A percentile compares a stretch with the other conserved stretches of the same genome.
These are phyloP conservation scores for Hydnomerulius pinastri DNA, from an alignment of 768 basidiomycete genomes.

Conservation along the genomic window DNA sequence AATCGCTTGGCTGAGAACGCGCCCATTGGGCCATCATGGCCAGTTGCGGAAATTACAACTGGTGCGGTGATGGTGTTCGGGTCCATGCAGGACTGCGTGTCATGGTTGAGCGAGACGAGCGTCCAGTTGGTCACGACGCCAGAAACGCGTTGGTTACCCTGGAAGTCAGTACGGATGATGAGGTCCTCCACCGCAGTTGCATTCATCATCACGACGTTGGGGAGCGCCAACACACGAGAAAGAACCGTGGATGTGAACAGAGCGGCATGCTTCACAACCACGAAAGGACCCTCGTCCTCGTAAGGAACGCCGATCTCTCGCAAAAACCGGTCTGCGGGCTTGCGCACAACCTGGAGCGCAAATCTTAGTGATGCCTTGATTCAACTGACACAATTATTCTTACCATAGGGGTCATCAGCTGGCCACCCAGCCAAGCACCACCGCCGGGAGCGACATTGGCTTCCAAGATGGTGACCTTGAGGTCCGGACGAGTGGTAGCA, in stretches of 20 bases:
- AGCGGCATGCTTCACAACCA: slow-evolving; percentile 82
- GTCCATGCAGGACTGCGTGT: slow-evolving; percentile 78
- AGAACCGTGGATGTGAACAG: slow-evolving; percentile 79
- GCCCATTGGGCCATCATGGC: slow-evolving; percentile 80
- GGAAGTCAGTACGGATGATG: slow-evolving; percentile 58
- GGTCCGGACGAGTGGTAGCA: slow-evolving; percentile 64
- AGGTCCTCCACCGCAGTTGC: slow-evolving; percentile 83
- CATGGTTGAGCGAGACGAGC: slow-evolving; percentile 58
- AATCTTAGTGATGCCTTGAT: neutral
- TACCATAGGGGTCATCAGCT: slow-evolving; percentile 81
- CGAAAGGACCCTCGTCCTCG: slow-evolving; percentile 76
- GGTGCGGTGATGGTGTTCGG: slow-evolving; percentile 84
- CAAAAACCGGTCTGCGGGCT: slow-evolving; percentile 75
- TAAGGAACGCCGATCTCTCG: slow-evolving; percentile 68
- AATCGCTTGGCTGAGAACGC: slow-evolving; percentile 81
- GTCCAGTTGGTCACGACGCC: slow-evolving; percentile 62
- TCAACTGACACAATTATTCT: neutral
- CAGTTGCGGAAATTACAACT: slow-evolving; percentile 68
- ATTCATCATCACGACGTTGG: slow-evolving; percentile 76
- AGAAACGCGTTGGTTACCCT: slow-evolving; percentile 44
- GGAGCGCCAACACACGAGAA: slow-evolving; percentile 66
- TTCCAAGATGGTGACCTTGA: slow-evolving; percentile 68
- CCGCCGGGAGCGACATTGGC: slow-evolving; percentile 80
- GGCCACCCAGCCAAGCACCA: slow-evolving; percentile 78
- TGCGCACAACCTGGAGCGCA: slow-evolving; percentile 61